A percentile compares a stretch with the other conserved stretches of the same genome.
Evolutionary conservation across 2,329 filamentous ascomycete genomes (phyloP).

Genomic region (Alternaria arborescens): DNA sequence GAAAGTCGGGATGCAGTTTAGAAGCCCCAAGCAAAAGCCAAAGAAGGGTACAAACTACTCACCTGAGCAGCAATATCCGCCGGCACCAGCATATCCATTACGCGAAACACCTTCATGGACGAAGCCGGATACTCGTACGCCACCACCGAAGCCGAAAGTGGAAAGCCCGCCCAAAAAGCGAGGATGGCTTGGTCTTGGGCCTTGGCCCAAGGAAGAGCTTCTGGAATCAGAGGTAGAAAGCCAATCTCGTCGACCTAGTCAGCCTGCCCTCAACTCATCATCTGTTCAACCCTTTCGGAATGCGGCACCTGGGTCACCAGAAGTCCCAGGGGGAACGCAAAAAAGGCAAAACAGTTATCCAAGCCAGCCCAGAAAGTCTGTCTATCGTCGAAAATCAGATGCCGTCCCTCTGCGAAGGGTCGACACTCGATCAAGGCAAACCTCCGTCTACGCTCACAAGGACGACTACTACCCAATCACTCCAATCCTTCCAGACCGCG

Average conservation of each 20-base stretch:
- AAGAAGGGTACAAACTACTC: constrained; percentile 19
- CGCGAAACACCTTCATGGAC: constrained; percentile 36
- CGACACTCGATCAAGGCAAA: background rate
- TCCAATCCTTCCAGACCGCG: constrained; percentile 15
- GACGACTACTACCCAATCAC: constrained; percentile 31
- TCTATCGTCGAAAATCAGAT: background rate
- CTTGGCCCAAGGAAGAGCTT: constrained; percentile 20
- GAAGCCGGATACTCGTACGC: constrained; percentile 26
- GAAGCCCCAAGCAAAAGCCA: constrained; percentile 10
- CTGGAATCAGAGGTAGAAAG: background rate
- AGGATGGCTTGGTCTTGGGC: constrained; percentile 17
- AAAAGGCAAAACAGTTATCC: constrained; percentile 36
- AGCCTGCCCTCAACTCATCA: constrained; percentile 13
- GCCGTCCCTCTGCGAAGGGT: constrained; percentile 17
- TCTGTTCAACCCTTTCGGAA: constrained; percentile 29
- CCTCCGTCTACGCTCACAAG: background rate
- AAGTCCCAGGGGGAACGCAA: constrained; percentile 39
- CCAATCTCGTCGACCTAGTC: constrained; percentile 4
- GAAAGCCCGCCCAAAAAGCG: constrained; percentile 18
- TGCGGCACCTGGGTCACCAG: constrained; percentile 32
- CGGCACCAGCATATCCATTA: constrained; percentile 34
- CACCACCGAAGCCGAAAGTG: constrained; percentile 18
- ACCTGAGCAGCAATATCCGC: constrained; percentile 33
- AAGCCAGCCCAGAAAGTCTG: constrained; percentile 18
- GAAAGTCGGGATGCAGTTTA: background rate